Evolutionary conservation across 169 alveolate species (phyloP), one percentile per base, ranked within the genome.

Genomic region (Ichthyophthirius multifiliis): DNA sequence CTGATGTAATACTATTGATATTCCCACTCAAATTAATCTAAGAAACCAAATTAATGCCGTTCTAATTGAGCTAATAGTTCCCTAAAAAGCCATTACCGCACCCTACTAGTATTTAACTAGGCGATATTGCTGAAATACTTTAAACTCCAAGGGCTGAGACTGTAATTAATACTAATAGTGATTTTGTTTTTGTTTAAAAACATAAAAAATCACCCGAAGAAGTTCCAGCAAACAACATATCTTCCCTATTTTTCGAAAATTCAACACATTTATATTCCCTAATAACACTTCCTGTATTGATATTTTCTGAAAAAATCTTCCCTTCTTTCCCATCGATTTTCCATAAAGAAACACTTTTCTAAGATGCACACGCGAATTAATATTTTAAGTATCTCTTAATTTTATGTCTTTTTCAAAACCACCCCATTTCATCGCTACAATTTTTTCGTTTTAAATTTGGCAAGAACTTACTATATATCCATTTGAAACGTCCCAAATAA

Each of bases 71-170:
- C 48, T 89, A 82, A 84, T 82, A 93, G 20, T 84, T 55, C 2
- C 86, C 93, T n/a, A 90, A 74, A 13, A 87, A 77, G 30, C 97
- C 97, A 77, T 93, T 93, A 32, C 97, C 97, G 5, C 95, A 94
- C 46, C 97, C 71, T 15, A 55, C 71, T 55, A 55, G 31, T 10
- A 55, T 55, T 0, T 15, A 6, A 55, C 43, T 27, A 6, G 71
- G 71, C 23, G 81, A 35, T 0, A 85, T 85, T 16, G 91, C 88
- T 44, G 67, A 13, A 10, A 85, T 85, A 39, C 88, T 74, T 20
- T 46, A 74, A 35, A 85, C 83, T 18, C 92, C 92, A 64, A 83
- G 83, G 10, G 94, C 96, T 43, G 89, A 86, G 3, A 87, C 94
- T 65, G 87, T 84, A 65, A 86, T 84, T 5, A 82, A 81, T 43